Conservation (phyloP, 225 moss, liverwort and hornwort genomes). For the Polytrichum formosum region DNA sequence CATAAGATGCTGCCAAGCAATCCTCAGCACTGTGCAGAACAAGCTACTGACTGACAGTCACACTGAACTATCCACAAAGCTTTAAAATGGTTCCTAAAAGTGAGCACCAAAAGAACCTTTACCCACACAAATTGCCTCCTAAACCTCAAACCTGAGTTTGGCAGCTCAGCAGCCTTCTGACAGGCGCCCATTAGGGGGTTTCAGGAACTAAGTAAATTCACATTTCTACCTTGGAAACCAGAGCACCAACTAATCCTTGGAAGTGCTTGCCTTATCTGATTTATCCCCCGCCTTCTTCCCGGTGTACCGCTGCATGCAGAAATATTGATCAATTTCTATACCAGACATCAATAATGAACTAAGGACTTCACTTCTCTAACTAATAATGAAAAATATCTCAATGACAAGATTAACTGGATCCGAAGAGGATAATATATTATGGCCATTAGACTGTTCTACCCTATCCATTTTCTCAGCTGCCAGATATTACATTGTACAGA, state of each 20-base stretch:
- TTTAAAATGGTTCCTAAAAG: too few species aligned
- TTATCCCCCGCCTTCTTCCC: slow-evolving; percentile 70
- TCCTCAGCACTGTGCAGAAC: neutral
- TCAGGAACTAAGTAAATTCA: neutral
- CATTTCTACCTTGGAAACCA: slow-evolving; percentile 31
- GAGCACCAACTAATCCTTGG: slow-evolving; percentile 78
- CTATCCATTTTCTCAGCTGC: neutral
- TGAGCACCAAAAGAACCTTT: too few species aligned
- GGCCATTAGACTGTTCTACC: neutral
- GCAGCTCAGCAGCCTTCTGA: neutral
- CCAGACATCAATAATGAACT: slow-evolving; percentile 21
- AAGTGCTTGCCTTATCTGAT: slow-evolving; percentile 99
- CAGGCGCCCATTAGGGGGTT: neutral
- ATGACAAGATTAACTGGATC: slow-evolving; percentile 2
- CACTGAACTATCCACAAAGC: too few species aligned
- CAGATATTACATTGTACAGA: neutral
- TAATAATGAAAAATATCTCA: slow-evolving; percentile 13
- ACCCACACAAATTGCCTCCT: slow-evolving; percentile 3
- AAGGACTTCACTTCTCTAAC: slow-evolving; percentile 19
- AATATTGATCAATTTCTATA: slow-evolving; percentile 6
- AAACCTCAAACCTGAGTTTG: slow-evolving; percentile 6
- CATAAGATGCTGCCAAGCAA: neutral
- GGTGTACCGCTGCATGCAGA: slow-evolving; percentile 73
- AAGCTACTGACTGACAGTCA: neutral
- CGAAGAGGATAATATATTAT: neutral